A percentile compares a stretch with the other conserved stretches of the same genome.
Conservation (phyloP, 2,329 filamentous ascomycete species). For the Xylariaceae sp. region DNA sequence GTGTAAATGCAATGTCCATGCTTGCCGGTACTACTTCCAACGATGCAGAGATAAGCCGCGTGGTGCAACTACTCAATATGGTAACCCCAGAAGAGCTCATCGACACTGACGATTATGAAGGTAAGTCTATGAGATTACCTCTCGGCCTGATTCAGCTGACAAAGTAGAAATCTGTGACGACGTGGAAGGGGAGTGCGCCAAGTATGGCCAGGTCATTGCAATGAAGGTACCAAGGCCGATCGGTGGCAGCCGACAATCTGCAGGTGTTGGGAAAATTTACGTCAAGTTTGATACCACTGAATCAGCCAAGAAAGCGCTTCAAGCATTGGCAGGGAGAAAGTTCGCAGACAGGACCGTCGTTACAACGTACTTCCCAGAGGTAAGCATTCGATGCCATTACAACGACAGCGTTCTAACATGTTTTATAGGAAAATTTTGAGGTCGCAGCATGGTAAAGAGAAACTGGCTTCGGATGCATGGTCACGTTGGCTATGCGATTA, state of each 20-base stretch:
- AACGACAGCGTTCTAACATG: conserved; percentile 41
- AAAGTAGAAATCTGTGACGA: conserved; percentile 91
- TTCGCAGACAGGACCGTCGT: conserved; percentile 97
- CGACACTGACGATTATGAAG: conserved; percentile 94
- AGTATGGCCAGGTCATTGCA: conserved; percentile 85
- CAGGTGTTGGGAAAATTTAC: conserved; percentile 96
- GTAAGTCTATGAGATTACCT: conserved; percentile 54
- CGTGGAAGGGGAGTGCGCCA: conserved; percentile 88
- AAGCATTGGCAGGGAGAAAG: conserved; percentile 90
- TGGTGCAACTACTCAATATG: conserved; percentile 97
- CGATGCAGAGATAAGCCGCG: conserved; percentile 80
- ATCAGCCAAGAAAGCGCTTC: conserved; percentile 82
- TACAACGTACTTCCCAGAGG: conserved; percentile 94
- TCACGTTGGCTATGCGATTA: conserved; percentile 18
- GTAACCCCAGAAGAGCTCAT: conserved; percentile 94
- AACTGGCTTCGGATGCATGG: conserved; percentile 2
- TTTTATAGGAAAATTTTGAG: conserved; percentile 86
- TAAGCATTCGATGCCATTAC: conserved; percentile 47
- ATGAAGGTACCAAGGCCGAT: conserved; percentile 91
- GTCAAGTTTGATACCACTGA: conserved; percentile 87
- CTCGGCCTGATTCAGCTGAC: conserved; percentile 44
- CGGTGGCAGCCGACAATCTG: conserved; percentile 80
- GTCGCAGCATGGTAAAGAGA: conserved; percentile 78
- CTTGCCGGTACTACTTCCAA: conserved; percentile 83
- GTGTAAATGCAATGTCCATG: conserved; percentile 97